Conservation (phyloP, 176 grass and related monocot genomes). For the Guadua angustifolia region DNA sequence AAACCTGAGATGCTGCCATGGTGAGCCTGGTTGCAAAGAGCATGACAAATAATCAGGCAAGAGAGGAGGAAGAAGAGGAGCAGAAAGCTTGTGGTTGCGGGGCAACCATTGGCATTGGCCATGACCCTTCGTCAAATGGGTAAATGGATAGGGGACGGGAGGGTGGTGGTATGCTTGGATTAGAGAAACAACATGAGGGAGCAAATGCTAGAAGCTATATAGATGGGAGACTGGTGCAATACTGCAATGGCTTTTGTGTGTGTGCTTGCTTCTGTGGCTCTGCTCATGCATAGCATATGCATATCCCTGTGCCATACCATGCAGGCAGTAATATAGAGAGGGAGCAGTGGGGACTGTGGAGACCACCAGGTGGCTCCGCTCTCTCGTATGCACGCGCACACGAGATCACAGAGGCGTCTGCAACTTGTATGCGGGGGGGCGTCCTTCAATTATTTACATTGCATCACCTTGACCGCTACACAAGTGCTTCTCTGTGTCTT, state of each 20-base stretch:
- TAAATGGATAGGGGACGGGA: constrained; percentile 56
- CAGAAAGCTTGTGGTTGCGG: constrained; percentile 45
- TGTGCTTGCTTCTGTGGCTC: constrained; percentile 5
- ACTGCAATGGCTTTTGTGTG: constrained; percentile 38
- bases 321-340: constrained; percentile 46
- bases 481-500: constrained; percentile 46
- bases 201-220: constrained; percentile 53
- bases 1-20: constrained; percentile 47
- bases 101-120: constrained; percentile 42
- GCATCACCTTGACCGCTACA: constrained; percentile 44
- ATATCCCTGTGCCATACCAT: constrained; percentile 57
- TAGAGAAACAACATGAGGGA: constrained; percentile 46
- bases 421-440: constrained; percentile 29
- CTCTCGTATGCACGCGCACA: constrained; percentile 47
- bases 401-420: constrained; percentile 45
- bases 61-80: constrained; percentile 67
- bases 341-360: constrained; percentile 53
- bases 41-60: constrained; percentile 55
- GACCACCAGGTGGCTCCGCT: constrained; percentile 49
- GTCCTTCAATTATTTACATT: constrained; percentile 46
- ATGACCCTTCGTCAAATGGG: constrained; percentile 42
- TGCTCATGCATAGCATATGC: constrained; percentile 46
- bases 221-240: constrained; percentile 40
- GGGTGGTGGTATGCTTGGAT: constrained; percentile 46
- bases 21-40: constrained; percentile 53